A percentile compares a stretch with the other conserved stretches of the same genome.
Conservation (phyloP, 257 asterid species). For the Capsicum rhomboideum region DNA sequence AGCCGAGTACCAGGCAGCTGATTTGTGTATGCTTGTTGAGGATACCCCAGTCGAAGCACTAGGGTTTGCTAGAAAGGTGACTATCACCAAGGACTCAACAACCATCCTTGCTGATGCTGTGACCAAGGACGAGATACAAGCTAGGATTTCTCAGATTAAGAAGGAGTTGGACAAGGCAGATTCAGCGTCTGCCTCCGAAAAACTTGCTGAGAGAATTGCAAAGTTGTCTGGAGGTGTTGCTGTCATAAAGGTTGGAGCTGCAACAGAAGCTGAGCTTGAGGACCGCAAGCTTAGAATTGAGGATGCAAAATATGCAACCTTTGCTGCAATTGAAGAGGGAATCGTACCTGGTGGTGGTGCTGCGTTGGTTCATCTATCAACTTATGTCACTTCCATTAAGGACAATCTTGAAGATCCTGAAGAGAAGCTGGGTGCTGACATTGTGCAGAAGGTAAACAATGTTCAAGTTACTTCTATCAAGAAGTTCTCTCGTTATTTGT, state of each 20-base stretch:
- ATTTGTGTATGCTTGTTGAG: conserved; percentile 72
- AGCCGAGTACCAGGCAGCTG: conserved; percentile 88
- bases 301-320: conserved; percentile 44
- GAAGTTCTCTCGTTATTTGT: neutral
- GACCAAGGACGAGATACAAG: conserved; percentile 27
- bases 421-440: conserved; percentile 10
- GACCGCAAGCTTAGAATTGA: conserved; percentile 38
- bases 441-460: conserved; percentile 26
- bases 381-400: conserved; percentile 42
- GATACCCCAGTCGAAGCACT: conserved; percentile 49
- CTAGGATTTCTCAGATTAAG: conserved; percentile 27
- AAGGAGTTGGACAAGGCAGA: conserved; percentile 25
- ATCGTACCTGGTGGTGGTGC: conserved; percentile 77
- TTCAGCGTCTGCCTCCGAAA: conserved; percentile 19
- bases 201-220: conserved; percentile 36
- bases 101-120: conserved; percentile 35
- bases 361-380: conserved; percentile 50
- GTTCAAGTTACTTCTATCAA: neutral
- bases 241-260: conserved; percentile 46
- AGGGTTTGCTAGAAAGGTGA: conserved; percentile 35
- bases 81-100: conserved; percentile 30
- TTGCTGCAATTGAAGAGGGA: conserved; percentile 76
- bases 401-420: conserved; percentile 37
- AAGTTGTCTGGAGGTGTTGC: conserved; percentile 52
- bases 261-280: conserved; percentile 40